Conservation (phyloP, 2,329 filamentous ascomycete species). For the Thielaviopsis musarum region DNA sequence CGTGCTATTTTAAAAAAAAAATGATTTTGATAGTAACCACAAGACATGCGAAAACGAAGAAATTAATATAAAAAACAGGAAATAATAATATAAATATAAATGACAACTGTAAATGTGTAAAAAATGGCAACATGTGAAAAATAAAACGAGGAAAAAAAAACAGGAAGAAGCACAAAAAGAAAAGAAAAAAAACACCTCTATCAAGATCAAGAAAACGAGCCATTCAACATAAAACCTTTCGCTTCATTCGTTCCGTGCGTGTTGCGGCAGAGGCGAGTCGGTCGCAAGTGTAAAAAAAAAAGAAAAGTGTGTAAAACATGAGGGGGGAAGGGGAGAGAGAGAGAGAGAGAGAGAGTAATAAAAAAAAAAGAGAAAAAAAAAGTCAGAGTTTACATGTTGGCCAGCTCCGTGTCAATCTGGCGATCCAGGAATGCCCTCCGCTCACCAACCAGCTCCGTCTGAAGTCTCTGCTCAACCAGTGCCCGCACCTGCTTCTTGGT, state of each 20-base stretch:
- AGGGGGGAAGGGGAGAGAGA: background rate
- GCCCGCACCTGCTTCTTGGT: slow-evolving; percentile 95
- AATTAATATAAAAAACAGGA: background rate
- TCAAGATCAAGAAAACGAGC: background rate
- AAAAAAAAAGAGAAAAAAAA: background rate
- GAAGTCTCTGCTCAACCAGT: slow-evolving; percentile 80
- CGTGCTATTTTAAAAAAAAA: background rate
- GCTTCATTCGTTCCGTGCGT: background rate
- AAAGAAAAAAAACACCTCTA: background rate
- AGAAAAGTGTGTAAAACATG: slow-evolving; percentile 14
- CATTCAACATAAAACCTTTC: slow-evolving; percentile 4
- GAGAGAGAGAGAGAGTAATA: background rate
- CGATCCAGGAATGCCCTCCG: slow-evolving; percentile 77
- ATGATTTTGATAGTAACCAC: background rate
- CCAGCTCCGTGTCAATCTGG: slow-evolving; percentile 84
- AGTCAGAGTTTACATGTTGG: slow-evolving; percentile 55
- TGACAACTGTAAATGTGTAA: background rate
- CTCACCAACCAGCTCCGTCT: slow-evolving; percentile 76
- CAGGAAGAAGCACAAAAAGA: slow-evolving; percentile 1
- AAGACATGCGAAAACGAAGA: background rate
- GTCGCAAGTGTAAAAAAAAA: slow-evolving; percentile 14
- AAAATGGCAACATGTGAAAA: background rate
- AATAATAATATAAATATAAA: background rate
- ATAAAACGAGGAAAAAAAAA: background rate
- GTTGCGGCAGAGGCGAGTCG: background rate